Conservation (phyloP, 2,329 filamentous ascomycete genomes). For the Xylaria hypoxylon region DNA sequence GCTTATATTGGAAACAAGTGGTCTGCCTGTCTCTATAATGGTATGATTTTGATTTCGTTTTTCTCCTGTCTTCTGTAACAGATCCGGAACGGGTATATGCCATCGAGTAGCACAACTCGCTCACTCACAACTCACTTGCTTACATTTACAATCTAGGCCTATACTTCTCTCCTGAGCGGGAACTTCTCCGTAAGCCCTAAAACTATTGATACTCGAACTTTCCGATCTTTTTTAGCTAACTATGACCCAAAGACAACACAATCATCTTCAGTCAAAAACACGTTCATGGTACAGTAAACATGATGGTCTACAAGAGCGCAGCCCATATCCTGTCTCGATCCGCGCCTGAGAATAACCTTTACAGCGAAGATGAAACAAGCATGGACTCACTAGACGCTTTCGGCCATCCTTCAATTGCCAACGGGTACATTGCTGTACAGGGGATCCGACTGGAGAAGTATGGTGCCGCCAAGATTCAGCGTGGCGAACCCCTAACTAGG, state of each 20-base stretch:
- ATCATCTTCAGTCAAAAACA: conserved; percentile 70
- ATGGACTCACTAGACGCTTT: too few relatives aligned
- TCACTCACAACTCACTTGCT: too few relatives aligned
- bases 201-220: too few relatives aligned
- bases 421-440: too few relatives aligned
- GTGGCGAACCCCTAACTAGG: background rate
- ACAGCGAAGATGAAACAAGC: conserved; percentile 60
- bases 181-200: conserved; percentile 62
- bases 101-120: too few relatives aligned
- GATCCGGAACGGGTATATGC: conserved; percentile 14
- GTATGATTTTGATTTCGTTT: too few relatives aligned
- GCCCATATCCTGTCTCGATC: conserved; percentile 61
- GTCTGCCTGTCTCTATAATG: conserved; percentile 59
- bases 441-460: background rate
- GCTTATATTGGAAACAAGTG: conserved; percentile 69
- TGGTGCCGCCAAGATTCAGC: background rate
- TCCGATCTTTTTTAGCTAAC: conserved; percentile 6
- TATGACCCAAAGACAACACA: conserved; percentile 61
- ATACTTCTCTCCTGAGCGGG: conserved; percentile 67
- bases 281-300: conserved; percentile 54
- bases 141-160: too few relatives aligned
- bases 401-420: too few relatives aligned
- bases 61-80: conserved; percentile 8
- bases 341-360: conserved; percentile 61
- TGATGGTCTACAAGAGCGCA: conserved; percentile 56